phyloP scores from a whole-genome alignment of 495 filamentous ascomycete genomes.

The Aspergillus cavernicola region DNA sequence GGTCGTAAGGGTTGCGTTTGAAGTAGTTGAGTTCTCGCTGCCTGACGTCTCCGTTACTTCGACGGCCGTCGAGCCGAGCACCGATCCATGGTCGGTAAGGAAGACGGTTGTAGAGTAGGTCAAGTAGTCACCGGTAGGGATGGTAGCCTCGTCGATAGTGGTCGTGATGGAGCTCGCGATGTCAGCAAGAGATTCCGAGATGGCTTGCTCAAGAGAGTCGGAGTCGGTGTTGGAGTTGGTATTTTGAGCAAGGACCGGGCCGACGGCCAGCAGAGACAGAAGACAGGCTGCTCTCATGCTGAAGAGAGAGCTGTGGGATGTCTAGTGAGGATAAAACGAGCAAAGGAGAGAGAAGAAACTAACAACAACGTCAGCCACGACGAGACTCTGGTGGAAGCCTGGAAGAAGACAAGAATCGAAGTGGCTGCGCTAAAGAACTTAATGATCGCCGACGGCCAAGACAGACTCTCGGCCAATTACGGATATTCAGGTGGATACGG shows the following conservation, averaged over 20 bases:
- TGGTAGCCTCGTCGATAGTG: constrained; percentile 22
- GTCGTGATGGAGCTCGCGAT: constrained; percentile 20
- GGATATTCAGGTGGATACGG: neutral
- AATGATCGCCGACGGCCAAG: neutral
- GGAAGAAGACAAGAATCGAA: neutral
- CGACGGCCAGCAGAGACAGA: constrained; percentile 15
- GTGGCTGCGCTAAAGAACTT: constrained; percentile 2
- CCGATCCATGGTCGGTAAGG: constrained; percentile 22
- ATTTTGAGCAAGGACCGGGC: constrained; percentile 3
- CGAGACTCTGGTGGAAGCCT: too few species aligned
- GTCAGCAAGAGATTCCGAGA: constrained; percentile 16
- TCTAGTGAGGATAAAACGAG: neutral
- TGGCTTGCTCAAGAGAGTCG: constrained; percentile 1
- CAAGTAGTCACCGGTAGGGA: constrained; percentile 33
- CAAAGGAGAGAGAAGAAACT: neutral
- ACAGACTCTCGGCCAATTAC: neutral
- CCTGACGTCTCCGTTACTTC: constrained; percentile 19
- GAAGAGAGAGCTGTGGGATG: neutral
- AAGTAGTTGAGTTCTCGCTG: constrained; percentile 13
- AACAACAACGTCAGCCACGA: too few species aligned
- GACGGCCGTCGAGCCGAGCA: constrained; percentile 18
- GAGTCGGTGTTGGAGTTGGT: neutral
- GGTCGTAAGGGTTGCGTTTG: constrained; percentile 34
- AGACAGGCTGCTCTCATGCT: constrained; percentile 14
- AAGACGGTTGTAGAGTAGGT: constrained; percentile 39